These are phyloP conservation scores for Leishmania gerbilli DNA, from an alignment of 208 protist species.

Conservation along the genomic window DNA sequence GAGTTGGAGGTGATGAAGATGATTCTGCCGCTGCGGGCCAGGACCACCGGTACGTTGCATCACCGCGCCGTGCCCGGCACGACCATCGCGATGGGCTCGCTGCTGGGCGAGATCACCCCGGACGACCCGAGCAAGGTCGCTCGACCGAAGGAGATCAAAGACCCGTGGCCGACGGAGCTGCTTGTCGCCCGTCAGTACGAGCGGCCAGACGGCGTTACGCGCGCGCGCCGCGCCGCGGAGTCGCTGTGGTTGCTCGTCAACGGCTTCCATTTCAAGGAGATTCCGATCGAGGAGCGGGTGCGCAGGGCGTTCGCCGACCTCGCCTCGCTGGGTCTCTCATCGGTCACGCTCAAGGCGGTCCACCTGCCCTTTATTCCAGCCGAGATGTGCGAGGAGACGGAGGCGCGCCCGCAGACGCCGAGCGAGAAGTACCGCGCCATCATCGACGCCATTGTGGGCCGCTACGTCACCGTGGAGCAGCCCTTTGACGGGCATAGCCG, in stretches of 20 bases:
- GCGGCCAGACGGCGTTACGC: constrained; percentile 61
- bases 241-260: constrained; percentile 71
- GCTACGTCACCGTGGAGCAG: constrained; percentile 75
- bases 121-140: constrained; percentile 92
- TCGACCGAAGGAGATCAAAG: constrained; percentile 53
- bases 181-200: constrained; percentile 54
- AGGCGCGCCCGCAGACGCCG: constrained; percentile 36
- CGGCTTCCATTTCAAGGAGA: constrained; percentile 69
- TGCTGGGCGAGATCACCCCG: constrained; percentile 93
- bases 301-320: constrained; percentile 57
- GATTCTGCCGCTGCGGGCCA: constrained; percentile 93
- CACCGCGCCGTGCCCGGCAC: constrained; percentile 82
- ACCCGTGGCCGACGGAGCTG: constrained; percentile 67
- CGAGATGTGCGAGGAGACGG: constrained; percentile 9
- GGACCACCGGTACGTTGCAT: constrained; percentile 78
- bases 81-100: constrained; percentile 92
- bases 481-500: constrained; percentile 65
- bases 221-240: constrained; percentile 63
- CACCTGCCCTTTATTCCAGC: constrained; percentile 51
- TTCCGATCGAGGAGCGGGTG: constrained; percentile 55
- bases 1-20: constrained; percentile 99
- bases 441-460: constrained; percentile 58
- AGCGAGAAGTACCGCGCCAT: constrained; percentile 67
- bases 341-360: constrained; percentile 56
- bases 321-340: constrained; percentile 67